Conservation (phyloP, 2,329 filamentous ascomycete genomes). For the Microdochium trichocladiopsis region DNA sequence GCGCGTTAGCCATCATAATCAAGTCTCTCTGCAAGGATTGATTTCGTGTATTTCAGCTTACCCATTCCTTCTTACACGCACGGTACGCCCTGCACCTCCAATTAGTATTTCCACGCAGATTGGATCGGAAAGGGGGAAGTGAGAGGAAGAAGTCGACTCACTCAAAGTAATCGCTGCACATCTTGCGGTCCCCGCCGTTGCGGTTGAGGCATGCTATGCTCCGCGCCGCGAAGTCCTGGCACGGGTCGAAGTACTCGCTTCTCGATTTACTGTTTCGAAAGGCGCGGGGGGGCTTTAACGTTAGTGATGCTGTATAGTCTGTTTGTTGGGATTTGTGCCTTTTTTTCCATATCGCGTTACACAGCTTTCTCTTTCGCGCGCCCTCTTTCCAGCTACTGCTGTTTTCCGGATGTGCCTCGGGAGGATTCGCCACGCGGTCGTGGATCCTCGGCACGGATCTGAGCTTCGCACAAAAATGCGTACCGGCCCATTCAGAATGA, state of each 20-base stretch:
- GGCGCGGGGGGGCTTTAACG: too few species aligned
- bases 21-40: too few species aligned
- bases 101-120: conserved; percentile 2
- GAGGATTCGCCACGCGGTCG: too few species aligned
- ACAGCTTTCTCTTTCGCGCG: too few species aligned
- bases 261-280: conserved; percentile 73
- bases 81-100: conserved; percentile 65
- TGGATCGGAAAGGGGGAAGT: background rate
- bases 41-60: too few species aligned
- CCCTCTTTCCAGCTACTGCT: too few species aligned
- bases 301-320: too few species aligned
- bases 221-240: conserved; percentile 80
- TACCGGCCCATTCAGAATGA: background rate
- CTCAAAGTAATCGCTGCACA: conserved; percentile 97
- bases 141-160: conserved; percentile 41
- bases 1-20: background rate
- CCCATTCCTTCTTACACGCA: conserved; percentile 93
- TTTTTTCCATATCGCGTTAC: too few species aligned
- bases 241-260: conserved; percentile 92
- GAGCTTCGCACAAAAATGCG: too few species aligned
- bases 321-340: too few species aligned
- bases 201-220: conserved; percentile 85
- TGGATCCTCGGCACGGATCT: too few species aligned
- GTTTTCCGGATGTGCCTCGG: too few species aligned
- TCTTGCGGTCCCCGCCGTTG: conserved; percentile 77